Percentiles rank a stretch among this genome's conserved stretches.
Conservation (phyloP, 1,139 yeast species). For the Taphrina pruni region DNA sequence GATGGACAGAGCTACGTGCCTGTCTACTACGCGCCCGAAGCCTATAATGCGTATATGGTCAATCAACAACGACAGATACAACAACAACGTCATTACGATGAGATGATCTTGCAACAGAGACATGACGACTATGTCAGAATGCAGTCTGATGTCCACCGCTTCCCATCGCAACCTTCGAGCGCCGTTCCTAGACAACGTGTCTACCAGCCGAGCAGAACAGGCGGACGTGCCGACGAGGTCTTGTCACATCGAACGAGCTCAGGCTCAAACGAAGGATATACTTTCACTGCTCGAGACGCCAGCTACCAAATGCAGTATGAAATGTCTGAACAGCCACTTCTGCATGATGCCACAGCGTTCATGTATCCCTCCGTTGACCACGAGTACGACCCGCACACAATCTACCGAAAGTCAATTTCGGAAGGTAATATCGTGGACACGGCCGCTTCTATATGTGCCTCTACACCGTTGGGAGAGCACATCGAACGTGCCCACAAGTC, state of each 20-base stretch:
- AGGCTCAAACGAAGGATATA: neutral
- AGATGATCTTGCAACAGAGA: neutral
- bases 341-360: neutral
- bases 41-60: conserved; percentile 4
- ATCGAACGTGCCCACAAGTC: neutral
- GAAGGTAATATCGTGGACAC: neutral
- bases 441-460: neutral
- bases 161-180: neutral
- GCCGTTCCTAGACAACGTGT: neutral
- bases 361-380: neutral
- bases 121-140: conserved; percentile 10
- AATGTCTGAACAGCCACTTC: neutral
- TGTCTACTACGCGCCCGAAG: conserved; percentile 13
- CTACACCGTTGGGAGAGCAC: conserved; percentile 4
- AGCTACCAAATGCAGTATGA: conserved; percentile 2
- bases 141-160: conserved; percentile 7
- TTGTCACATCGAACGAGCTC: neutral
- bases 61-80: neutral
- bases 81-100: conserved; percentile 16
- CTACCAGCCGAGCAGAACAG: neutral
- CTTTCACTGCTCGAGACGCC: conserved; percentile 1
- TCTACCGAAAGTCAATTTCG: neutral
- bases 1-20: conserved; percentile 17
- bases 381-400: neutral
- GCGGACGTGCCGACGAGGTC: neutral